phyloP scores from a whole-genome alignment of 208 protist species.

The Leishmania aethiopica region DNA sequence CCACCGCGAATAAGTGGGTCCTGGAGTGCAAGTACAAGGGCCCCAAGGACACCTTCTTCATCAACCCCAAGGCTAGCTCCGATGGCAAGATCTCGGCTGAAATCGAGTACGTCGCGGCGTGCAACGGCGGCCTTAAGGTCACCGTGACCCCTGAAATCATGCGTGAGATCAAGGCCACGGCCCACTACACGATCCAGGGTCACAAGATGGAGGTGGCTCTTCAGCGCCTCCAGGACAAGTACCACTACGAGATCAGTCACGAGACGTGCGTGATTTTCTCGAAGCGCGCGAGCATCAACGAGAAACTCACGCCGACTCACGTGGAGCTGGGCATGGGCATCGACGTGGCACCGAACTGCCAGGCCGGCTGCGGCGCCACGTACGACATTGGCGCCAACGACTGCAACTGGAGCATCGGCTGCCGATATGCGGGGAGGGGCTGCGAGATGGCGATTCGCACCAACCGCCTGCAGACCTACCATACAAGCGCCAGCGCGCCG shows the following conservation, averaged over 20 bases:
- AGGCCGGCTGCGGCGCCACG: conserved; percentile 60
- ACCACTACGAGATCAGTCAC: conserved; percentile 56
- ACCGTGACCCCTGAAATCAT: conserved; percentile 43
- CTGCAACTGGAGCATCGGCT: conserved; percentile 70
- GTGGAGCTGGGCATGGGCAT: conserved; percentile 68
- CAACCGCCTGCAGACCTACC: conserved; percentile 51
- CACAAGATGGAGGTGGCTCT: conserved; percentile 66
- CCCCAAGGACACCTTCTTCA: conserved; percentile 52
- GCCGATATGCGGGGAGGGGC: conserved; percentile 52
- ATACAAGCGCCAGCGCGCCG: conserved; percentile 52
- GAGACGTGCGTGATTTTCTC: conserved; percentile 38
- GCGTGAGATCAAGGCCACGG: conserved; percentile 40
- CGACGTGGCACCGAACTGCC: conserved; percentile 50
- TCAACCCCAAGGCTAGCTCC: conserved; percentile 57
- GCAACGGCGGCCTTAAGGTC: conserved; percentile 55
- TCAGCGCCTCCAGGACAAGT: conserved; percentile 42
- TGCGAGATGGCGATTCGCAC: conserved; percentile 57
- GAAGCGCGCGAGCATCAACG: conserved; percentile 60
- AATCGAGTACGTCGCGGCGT: conserved; percentile 61
- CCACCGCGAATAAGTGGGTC: conserved; percentile 52
- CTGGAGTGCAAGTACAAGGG: conserved; percentile 84
- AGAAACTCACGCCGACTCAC: conserved; percentile 60
- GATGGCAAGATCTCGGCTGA: conserved; percentile 51
- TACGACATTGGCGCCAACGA: conserved; percentile 59
- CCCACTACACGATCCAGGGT: conserved; percentile 46